These are phyloP conservation scores for Aspergillus sclerotiicarbonarius DNA, from an alignment of 495 filamentous ascomycete genomes.

Conservation along the genomic window DNA sequence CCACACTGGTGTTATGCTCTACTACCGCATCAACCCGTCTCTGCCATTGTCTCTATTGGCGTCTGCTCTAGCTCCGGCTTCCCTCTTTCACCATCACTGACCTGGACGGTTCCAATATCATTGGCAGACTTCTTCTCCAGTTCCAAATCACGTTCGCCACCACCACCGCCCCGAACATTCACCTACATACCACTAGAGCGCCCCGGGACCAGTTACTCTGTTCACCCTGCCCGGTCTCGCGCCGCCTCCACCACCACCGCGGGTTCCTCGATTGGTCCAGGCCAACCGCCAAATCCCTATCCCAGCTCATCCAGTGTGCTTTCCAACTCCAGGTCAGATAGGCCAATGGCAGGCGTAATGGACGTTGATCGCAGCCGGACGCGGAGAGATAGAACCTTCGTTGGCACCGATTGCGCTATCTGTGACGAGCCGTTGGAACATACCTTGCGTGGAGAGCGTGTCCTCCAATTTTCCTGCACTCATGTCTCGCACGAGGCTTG, in stretches of 20 bases:
- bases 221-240: conserved; percentile 29
- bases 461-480: conserved; percentile 92
- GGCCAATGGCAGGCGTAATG: conserved; percentile 69
- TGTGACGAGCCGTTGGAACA: conserved; percentile 98
- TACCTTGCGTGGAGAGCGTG: conserved; percentile 89
- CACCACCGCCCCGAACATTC: conserved; percentile 29
- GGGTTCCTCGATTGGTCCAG: conserved; percentile 22
- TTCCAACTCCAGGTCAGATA: conserved; percentile 48
- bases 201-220: conserved; percentile 29
- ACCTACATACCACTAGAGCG: conserved; percentile 34
- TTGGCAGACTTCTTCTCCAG: conserved; percentile 34
- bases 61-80: conserved; percentile 9
- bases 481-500: conserved; percentile 98
- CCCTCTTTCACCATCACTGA: conserved; percentile 19
- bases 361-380: conserved; percentile 77
- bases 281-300: conserved; percentile 18
- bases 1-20: conserved; percentile 15
- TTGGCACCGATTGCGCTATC: conserved; percentile 90
- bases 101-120: conserved; percentile 5
- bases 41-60: conserved; percentile 14
- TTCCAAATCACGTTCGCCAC: conserved; percentile 32
- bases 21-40: conserved; percentile 10
- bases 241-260: conserved; percentile 27
- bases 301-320: conserved; percentile 42
- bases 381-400: conserved; percentile 89